phyloP scores from a whole-genome alignment of 2,329 filamentous ascomycete species.

The Phyllosticta ampelicida region DNA sequence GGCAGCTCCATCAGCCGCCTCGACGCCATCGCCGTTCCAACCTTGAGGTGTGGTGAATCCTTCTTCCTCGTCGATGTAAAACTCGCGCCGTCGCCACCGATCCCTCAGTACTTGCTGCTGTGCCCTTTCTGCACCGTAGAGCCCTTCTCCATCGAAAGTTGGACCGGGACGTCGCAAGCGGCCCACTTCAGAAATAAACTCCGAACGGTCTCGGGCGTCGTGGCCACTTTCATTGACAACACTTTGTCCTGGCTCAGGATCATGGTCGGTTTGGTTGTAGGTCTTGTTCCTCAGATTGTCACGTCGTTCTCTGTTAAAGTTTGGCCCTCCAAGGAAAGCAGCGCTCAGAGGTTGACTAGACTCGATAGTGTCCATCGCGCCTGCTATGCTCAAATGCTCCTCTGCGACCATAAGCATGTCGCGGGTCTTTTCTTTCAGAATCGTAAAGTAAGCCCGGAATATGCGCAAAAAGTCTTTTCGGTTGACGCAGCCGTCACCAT shows the following conservation, averaged over 20 bases:
- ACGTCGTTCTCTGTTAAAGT: slow-evolving; percentile 1
- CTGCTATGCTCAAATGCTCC: slow-evolving; percentile 58
- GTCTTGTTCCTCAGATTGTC: slow-evolving; percentile 20
- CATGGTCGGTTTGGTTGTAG: slow-evolving; percentile 19
- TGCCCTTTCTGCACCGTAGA: neutral
- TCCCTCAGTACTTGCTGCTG: slow-evolving; percentile 41
- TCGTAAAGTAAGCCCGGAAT: slow-evolving; percentile 83
- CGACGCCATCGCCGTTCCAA: neutral
- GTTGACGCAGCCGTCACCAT: slow-evolving; percentile 75
- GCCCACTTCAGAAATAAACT: slow-evolving; percentile 13
- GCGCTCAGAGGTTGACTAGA: slow-evolving; percentile 38
- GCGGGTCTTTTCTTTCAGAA: slow-evolving; percentile 79
- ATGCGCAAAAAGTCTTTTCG: slow-evolving; percentile 82
- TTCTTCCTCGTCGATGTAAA: slow-evolving; percentile 80
- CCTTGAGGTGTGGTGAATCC: slow-evolving; percentile 36
- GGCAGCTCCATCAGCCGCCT: slow-evolving; percentile 31
- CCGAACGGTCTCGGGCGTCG: slow-evolving; percentile 16
- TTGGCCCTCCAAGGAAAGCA: slow-evolving; percentile 14
- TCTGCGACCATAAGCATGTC: slow-evolving; percentile 70
- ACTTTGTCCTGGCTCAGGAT: slow-evolving; percentile 17
- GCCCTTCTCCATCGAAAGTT: neutral
- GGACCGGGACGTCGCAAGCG: slow-evolving; percentile 32
- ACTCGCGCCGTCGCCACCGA: slow-evolving; percentile 65
- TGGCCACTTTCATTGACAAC: slow-evolving; percentile 17
- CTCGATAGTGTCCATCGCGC: slow-evolving; percentile 28